phyloP scores from a whole-genome alignment of 352 stramenopile genomes.

The Globisporangium carolinianum region DNA sequence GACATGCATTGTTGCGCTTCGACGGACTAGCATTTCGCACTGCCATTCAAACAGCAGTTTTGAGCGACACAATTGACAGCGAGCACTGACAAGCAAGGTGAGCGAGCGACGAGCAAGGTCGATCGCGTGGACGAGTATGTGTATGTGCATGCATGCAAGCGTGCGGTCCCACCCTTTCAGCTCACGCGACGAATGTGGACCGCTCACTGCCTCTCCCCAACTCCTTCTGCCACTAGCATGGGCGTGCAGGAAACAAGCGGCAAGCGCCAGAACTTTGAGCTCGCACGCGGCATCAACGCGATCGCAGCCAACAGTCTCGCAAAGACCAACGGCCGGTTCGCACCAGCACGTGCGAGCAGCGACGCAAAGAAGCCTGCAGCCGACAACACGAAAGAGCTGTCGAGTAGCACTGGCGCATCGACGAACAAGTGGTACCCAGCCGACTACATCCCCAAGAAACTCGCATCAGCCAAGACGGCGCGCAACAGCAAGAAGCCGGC shows the following conservation, averaged over 20 bases:
- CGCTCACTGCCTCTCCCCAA: too few species aligned
- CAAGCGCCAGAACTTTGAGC: slow-evolving; percentile 59
- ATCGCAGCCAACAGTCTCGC: slow-evolving; percentile 60
- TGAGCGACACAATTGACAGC: not conserved
- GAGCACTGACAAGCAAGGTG: not conserved
- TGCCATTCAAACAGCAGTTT: not conserved
- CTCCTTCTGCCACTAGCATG: not conserved
- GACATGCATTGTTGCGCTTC: not conserved
- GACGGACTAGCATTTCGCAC: too few species aligned
- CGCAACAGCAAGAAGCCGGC: slow-evolving; percentile 84
- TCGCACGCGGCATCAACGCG: slow-evolving; percentile 75
- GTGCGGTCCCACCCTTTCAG: too few species aligned
- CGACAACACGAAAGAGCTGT: slow-evolving; percentile 30
- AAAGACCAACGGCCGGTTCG: slow-evolving; percentile 53
- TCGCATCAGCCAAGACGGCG: slow-evolving; percentile 66
- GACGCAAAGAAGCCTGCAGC: slow-evolving; percentile 10
- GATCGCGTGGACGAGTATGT: not conserved
- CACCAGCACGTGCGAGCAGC: not conserved
- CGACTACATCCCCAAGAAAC: slow-evolving; percentile 67
- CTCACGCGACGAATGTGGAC: too few species aligned
- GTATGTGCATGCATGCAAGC: not conserved
- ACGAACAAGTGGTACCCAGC: slow-evolving; percentile 75
- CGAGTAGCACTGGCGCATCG: slow-evolving; percentile 12
- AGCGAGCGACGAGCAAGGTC: not conserved
- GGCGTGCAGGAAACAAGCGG: slow-evolving; percentile 7